phyloP scores from a whole-genome alignment of 106 monocot genomes.

The Posidonia australis region DNA sequence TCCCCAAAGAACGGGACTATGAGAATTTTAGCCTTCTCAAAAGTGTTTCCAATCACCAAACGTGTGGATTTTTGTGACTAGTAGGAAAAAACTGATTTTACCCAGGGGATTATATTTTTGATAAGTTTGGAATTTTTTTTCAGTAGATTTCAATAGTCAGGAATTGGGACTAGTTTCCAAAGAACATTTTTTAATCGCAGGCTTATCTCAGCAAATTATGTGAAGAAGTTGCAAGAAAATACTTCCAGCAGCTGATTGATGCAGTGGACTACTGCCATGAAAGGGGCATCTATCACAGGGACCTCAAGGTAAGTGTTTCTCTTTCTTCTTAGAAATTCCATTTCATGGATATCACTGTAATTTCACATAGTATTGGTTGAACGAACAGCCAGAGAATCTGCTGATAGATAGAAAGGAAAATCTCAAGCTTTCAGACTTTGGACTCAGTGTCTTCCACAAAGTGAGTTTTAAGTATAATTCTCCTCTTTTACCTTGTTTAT shows the following conservation, averaged over 20 bases:
- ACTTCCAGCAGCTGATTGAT: constrained; percentile 87
- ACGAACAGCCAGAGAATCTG: constrained; percentile 72
- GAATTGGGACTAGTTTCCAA: no score
- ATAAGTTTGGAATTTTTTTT: no score
- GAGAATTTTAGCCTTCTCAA: no score
- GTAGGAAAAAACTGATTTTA: no score
- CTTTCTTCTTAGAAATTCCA: background rate
- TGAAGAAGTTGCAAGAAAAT: constrained; percentile 44
- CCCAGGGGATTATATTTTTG: no score
- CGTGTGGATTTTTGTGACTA: no score
- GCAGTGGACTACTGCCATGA: constrained; percentile 75
- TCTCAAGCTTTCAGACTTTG: constrained; percentile 84
- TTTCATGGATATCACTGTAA: constrained; percentile 3
- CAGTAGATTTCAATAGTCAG: no score
- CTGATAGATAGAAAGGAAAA: constrained; percentile 63
- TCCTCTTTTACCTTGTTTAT: no score
- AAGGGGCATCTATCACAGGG: constrained; percentile 70
- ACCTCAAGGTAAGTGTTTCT: constrained; percentile 45
- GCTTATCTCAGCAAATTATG: constrained; percentile 37
- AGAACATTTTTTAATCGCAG: constrained; percentile 9
- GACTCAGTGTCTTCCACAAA: constrained; percentile 71
- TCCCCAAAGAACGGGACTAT: no score
- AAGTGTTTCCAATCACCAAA: no score
- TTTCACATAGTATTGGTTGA: background rate
- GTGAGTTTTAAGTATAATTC: constrained; percentile 42